Evolutionary conservation across 208 protist species (phyloP), one percentile per base, ranked within the genome.

Genomic region (Strigomonas galati): DNA sequence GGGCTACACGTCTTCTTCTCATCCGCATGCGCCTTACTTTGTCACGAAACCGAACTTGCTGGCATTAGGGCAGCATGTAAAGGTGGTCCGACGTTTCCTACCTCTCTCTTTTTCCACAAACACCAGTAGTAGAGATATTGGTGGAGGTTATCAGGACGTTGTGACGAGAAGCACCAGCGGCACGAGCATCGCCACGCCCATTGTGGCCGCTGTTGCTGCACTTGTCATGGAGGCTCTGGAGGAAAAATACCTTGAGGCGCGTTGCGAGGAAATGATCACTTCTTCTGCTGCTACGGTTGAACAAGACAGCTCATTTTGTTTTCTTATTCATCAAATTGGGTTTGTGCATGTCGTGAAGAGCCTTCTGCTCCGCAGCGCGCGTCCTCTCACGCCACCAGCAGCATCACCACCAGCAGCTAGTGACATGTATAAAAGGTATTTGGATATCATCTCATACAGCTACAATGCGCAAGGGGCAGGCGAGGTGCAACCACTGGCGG

Each of bases 41-140:
- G 79, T 97, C 24, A 62, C 96, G 7, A 99, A 99, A 81, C 98
- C 98, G 0, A 98, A 99, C 69, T 23, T 99, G 0, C 76, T 99
- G 0, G 89, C 96, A 9, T 81, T 93, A 51, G 97, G 96, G 15
- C 62, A 86, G 5, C 26, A 69, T 40, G 72, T 93, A 2, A 44
- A 59, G 63, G 60, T 56, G 52, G 60, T 74, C 24, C 63, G 81
- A 65, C 65, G 75, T 0, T 58, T 75, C 17, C 32, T 2, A 28
- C 55, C 55, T 3, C 28, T n/a, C n/a, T n/a, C n/a, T n/a, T n/a
- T n/a, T n/a, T n/a, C n/a, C n/a, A n/a, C n/a, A n/a, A n/a, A n/a
- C n/a, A n/a, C n/a, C n/a, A n/a, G n/a, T n/a, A n/a, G n/a, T n/a
- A n/a, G n/a, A n/a, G n/a, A n/a, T n/a, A n/a, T n/a, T n/a, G n/a